Percentiles rank a stretch among this genome's conserved stretches.
Conservation (phyloP, 2,329 filamentous ascomycete genomes). For the Zymoseptoria passerinii region DNA sequence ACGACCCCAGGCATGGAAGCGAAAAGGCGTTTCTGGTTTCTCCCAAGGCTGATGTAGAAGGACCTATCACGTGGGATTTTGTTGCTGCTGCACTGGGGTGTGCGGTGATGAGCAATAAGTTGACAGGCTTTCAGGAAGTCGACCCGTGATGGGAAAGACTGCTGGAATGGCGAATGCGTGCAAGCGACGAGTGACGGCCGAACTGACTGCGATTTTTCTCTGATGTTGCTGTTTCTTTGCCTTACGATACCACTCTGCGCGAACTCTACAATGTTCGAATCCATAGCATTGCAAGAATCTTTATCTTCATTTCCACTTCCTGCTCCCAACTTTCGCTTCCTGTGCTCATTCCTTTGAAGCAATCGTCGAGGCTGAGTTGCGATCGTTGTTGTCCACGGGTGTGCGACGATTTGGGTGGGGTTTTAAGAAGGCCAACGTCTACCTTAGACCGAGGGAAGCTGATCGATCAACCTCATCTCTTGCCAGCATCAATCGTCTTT, state of each 20-base stretch:
- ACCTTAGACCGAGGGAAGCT: background rate
- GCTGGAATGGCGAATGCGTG: background rate
- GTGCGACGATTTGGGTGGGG: background rate
- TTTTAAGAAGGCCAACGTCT: background rate
- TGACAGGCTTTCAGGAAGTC: background rate
- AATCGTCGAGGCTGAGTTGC: background rate
- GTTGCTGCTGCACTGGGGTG: slow-evolving; percentile 18
- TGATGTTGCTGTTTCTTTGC: background rate
- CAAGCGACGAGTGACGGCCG: background rate
- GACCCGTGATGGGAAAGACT: background rate
- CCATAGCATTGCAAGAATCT: background rate
- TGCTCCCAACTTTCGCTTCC: background rate
- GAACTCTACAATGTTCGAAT: background rate
- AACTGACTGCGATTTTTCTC: background rate
- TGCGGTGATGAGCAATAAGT: slow-evolving; percentile 11
- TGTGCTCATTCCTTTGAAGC: background rate
- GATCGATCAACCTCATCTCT: background rate
- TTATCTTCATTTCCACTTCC: background rate
- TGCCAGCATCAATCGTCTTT: background rate
- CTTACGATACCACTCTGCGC: background rate
- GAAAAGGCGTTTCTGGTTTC: slow-evolving; percentile 14
- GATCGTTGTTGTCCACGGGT: background rate
- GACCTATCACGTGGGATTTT: slow-evolving; percentile 12
- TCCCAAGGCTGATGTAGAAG: slow-evolving; percentile 2
- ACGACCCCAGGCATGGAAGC: slow-evolving; percentile 13